Conservation (phyloP, 495 filamentous ascomycete genomes). For the Emericellopsis terricola region DNA sequence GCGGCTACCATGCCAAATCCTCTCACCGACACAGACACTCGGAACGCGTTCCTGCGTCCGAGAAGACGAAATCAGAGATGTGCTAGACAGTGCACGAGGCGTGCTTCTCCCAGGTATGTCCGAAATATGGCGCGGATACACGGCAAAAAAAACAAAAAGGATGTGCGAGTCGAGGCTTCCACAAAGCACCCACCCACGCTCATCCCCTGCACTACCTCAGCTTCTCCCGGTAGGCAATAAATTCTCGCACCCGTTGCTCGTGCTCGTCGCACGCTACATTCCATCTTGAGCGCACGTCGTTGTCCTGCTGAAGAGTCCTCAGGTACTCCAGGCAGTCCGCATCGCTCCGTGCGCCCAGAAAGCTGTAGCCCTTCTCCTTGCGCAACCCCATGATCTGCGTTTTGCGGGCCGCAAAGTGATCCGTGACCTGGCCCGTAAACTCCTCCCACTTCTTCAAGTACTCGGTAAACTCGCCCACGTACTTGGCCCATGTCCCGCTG, state of each 20-base stretch:
- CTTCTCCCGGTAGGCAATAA: slow-evolving; percentile 36
- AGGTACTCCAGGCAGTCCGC: slow-evolving; percentile 32
- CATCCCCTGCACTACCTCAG: slow-evolving; percentile 9
- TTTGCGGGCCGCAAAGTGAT: slow-evolving; percentile 50
- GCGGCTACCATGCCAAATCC: too few relatives aligned
- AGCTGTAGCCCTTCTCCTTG: slow-evolving; percentile 17
- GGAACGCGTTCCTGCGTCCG: too few relatives aligned
- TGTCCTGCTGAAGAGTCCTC: slow-evolving; percentile 43
- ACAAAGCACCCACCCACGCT: not conserved
- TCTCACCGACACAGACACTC: too few relatives aligned
- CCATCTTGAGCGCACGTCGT: slow-evolving; percentile 45
- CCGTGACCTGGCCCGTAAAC: slow-evolving; percentile 45
- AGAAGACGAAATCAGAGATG: too few relatives aligned
- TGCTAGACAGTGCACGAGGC: too few relatives aligned
- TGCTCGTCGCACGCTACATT: slow-evolving; percentile 44
- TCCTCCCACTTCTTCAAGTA: slow-evolving; percentile 56
- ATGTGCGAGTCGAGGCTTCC: not conserved
- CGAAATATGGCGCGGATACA: too few relatives aligned
- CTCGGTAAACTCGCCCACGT: slow-evolving; percentile 38
- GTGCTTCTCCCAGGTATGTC: too few relatives aligned
- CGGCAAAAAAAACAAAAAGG: too few relatives aligned
- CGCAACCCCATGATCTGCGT: slow-evolving; percentile 28
- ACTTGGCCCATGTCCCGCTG: slow-evolving; percentile 35
- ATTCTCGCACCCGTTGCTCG: slow-evolving; percentile 37
- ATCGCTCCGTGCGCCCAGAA: slow-evolving; percentile 39